phyloP scores from a whole-genome alignment of 2,329 filamentous ascomycete genomes.

The Aspergillus piperis region DNA sequence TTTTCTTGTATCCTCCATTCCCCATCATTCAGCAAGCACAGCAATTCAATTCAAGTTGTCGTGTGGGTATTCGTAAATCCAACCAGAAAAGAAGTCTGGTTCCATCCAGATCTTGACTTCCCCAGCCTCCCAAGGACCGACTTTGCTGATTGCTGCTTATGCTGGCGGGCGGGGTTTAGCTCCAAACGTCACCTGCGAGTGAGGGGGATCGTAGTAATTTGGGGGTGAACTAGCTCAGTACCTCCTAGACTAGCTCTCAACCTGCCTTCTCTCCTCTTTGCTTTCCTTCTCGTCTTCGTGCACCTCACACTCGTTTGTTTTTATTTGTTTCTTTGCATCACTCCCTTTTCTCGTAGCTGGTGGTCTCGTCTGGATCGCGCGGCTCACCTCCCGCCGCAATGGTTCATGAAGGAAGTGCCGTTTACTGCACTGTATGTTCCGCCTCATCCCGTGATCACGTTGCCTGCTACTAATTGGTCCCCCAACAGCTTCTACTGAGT shows the following conservation, averaged over 20 bases:
- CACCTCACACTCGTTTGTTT: conserved; percentile 1
- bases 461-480: conserved; percentile 9
- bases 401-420: conserved; percentile 54
- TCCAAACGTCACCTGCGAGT: conserved; percentile 17
- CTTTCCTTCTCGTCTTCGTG: conserved; percentile 2
- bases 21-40: background rate
- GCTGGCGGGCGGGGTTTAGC: conserved; percentile 23
- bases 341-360: conserved; percentile 6
- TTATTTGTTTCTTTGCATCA: conserved; percentile 4
- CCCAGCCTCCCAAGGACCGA: background rate
- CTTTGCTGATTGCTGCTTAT: conserved; percentile 9
- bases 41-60: background rate
- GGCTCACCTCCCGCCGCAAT: conserved; percentile 31
- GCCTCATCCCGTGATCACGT: conserved; percentile 5
- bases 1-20: background rate
- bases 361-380: background rate
- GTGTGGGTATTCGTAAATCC: background rate
- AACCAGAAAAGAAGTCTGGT: background rate
- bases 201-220: conserved; percentile 14
- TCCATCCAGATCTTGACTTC: background rate
- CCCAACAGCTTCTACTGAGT: conserved; percentile 77
- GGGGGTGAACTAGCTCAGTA: background rate
- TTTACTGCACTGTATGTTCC: conserved; percentile 64
- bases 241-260: conserved; percentile 5
- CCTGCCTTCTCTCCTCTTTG: conserved; percentile 3